Evolutionary conservation across 73 alveolate genomes (phyloP).

Genomic region (Halteria grandinella): DNA sequence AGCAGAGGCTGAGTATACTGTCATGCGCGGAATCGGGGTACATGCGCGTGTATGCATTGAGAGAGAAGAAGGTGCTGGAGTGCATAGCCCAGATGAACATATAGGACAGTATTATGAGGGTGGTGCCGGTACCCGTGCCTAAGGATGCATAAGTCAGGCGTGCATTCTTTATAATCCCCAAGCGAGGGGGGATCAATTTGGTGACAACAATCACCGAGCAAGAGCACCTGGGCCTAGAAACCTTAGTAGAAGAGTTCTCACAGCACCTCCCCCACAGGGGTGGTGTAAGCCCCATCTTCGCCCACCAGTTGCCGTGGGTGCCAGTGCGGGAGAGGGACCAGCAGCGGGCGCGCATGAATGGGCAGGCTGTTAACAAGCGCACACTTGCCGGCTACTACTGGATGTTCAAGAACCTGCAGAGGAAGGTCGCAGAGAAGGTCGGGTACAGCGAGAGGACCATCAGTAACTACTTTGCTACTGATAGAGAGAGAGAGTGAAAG

Average conservation of each 20-base stretch:
- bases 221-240: slow-evolving; percentile 22
- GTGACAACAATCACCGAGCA: slow-evolving; percentile 12
- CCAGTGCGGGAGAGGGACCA: not conserved
- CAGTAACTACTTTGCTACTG: slow-evolving; percentile 1
- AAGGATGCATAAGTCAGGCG: not conserved
- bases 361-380: slow-evolving; percentile 19
- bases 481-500: not conserved
- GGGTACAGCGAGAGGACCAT: slow-evolving; percentile 25
- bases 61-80: slow-evolving; percentile 33
- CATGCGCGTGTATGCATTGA: not conserved
- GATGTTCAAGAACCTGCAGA: slow-evolving; percentile 14
- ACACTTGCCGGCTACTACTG: slow-evolving; percentile 13
- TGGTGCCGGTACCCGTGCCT: not conserved
- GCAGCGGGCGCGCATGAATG: not conserved
- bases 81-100: slow-evolving; percentile 30
- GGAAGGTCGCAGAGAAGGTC: slow-evolving; percentile 12
- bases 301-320: slow-evolving; percentile 26
- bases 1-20: not conserved
- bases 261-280: slow-evolving; percentile 28
- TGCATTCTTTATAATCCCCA: slow-evolving; percentile 15
- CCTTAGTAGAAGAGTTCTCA: slow-evolving; percentile 9
- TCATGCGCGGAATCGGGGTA: slow-evolving; percentile 34
- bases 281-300: slow-evolving; percentile 20
- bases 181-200: slow-evolving; percentile 30
- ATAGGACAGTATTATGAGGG: slow-evolving; percentile 24